Base-by-base conservation (phyloP, 495 filamentous ascomycete genomes). In the Annulohypoxylon nitens region DNA sequence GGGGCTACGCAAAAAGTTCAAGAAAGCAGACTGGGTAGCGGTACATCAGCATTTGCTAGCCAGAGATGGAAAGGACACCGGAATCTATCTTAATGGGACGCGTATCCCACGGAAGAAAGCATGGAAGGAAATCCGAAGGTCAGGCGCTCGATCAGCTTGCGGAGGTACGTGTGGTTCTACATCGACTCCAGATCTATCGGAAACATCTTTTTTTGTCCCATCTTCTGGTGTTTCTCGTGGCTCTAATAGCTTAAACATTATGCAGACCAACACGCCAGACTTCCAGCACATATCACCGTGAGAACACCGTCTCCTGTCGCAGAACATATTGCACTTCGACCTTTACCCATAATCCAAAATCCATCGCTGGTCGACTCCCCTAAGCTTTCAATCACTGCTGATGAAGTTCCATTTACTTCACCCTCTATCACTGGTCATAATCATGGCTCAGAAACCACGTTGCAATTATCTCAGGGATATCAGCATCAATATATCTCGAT, bases 1-100 rank as follows among this genome's bases (percentile, higher is more conserved):
- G 20, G 16, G 54, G 11, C 18, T 75, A 10, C 73, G 72, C 8
- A 77, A 77, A 39, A 77, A 73, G 26, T 65, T 77, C n/a, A 75
- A 77, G 64, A 75, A 62, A 16, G 7, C 14, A 0, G 72, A 77
- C 16, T 73, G 67, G 67, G 1, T 33, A 0, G 63, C 65, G 4
- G 60, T 74, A 12, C 60, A 76, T 34, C 74, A 73, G 4, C 70
- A 62, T 26, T 51, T 57, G 25, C 25, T 39, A 10, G 45, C 43
- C 6, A 62, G 74, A 11, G 43, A 48, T 0, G 64, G 60, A 0
- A 76, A 63, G 37, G 45, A 73, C 6, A 73, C 70, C 4, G 67
- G 51, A 33, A 41, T 73, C 18, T 73, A 71, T 50, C 53, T 74
- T 4, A 71, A 74, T 34, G 70, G 72, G 3, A 65, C 53, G 3